Percentiles rank a stretch among this genome's conserved stretches.
Conservation (phyloP, 106 monocot genomes). For the Allium fistulosum region DNA sequence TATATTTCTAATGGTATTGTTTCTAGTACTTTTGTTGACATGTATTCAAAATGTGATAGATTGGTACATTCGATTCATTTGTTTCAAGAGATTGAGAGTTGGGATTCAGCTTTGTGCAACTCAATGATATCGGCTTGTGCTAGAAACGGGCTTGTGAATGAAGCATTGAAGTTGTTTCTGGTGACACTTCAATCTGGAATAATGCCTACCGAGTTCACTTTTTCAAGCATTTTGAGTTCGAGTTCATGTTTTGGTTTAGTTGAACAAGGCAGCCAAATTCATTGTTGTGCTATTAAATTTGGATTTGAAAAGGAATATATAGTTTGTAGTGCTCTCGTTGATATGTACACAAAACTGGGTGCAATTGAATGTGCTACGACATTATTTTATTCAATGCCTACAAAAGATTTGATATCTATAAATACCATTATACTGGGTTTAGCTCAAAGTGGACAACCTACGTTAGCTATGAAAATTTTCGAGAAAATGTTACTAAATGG, state of each 20-base stretch:
- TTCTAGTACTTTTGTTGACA: conserved; percentile 73
- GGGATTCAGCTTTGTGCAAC: conserved; percentile 46
- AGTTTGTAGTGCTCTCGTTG: conserved; percentile 48
- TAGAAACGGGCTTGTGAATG: conserved; percentile 17
- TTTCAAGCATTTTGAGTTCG: conserved; percentile 47
- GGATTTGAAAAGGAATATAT: conserved; percentile 45
- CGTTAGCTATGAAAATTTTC: conserved; percentile 43
- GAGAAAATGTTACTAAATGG: conserved; percentile 20
- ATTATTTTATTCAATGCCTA: conserved; percentile 33
- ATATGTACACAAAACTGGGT: conserved; percentile 61
- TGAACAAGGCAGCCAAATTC: conserved; percentile 43
- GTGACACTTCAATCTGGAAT: conserved; percentile 19
- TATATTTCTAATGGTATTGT: conserved; percentile 64
- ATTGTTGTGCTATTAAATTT: conserved; percentile 41
- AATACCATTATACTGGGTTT: conserved; percentile 70
- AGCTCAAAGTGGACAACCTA: conserved; percentile 40
- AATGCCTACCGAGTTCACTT: conserved; percentile 61
- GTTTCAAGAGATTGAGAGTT: conserved; percentile 29
- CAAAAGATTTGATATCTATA: conserved; percentile 49
- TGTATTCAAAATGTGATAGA: conserved; percentile 89
- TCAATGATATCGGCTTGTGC: conserved; percentile 47
- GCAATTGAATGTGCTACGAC: conserved; percentile 23
- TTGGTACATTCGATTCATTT: conserved; percentile 40
- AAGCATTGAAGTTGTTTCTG: conserved; percentile 40
- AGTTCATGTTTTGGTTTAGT: conserved; percentile 32